Conservation (phyloP, 495 filamentous ascomycete genomes). For the Lophium mytilinum region DNA sequence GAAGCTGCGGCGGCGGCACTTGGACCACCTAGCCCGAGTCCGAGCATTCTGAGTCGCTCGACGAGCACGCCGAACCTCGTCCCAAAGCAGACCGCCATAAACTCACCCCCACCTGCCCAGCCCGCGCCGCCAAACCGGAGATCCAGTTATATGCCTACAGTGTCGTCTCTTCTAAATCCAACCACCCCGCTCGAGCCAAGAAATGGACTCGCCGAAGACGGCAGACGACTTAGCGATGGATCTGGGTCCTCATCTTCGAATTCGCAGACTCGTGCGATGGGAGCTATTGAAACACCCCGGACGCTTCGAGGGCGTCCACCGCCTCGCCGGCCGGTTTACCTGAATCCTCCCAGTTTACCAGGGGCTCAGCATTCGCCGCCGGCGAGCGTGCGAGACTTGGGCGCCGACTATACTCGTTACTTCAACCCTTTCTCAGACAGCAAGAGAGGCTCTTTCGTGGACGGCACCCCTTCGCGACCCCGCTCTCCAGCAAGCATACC, state of each 20-base stretch:
- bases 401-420: constrained; percentile 43
- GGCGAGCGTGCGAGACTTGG: constrained; percentile 34
- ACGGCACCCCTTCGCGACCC: constrained; percentile 16
- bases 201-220: not conserved
- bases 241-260: not conserved
- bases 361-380: constrained; percentile 5
- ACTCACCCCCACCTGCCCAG: not conserved
- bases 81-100: not conserved
- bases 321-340: not conserved
- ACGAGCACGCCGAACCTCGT: not conserved
- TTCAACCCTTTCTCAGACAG: constrained; percentile 31
- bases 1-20: constrained; percentile 7
- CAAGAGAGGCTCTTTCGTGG: constrained; percentile 11
- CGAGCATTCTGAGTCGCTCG: not conserved
- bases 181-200: constrained; percentile 1
- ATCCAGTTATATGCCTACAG: not conserved
- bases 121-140: not conserved
- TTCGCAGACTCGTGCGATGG: not conserved
- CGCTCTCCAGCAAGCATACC: constrained; percentile 4
- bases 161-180: constrained; percentile 13
- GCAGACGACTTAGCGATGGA: not conserved
- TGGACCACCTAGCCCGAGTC: not conserved
- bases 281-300: not conserved
- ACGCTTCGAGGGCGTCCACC: constrained; percentile 1
- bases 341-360: not conserved